These are phyloP conservation scores for Citrus unshiu DNA, from an alignment of 345 rosid genomes.

Conservation along the genomic window DNA sequence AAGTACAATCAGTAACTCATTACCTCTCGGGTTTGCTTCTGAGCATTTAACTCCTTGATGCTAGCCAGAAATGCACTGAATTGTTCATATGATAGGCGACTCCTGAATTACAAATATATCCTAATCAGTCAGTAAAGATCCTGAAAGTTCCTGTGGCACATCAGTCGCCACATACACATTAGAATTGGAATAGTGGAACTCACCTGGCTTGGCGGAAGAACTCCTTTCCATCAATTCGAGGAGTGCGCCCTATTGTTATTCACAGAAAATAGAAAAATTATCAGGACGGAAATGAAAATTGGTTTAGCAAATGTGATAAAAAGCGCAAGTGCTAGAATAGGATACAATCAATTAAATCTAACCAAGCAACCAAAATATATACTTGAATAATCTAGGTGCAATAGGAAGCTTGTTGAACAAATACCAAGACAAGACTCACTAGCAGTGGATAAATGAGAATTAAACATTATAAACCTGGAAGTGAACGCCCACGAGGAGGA, in stretches of 20 bases:
- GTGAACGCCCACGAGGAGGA: conserved; percentile 70
- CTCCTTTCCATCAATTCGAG: conserved; percentile 93
- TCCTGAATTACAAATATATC: conserved; percentile 41
- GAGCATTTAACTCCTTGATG: conserved; percentile 89
- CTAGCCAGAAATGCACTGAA: conserved; percentile 92
- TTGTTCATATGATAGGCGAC: conserved; percentile 84
- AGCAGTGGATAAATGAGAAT: background rate
- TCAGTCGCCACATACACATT: background rate
- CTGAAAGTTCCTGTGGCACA: background rate
- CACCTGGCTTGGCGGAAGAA: conserved; percentile 97
- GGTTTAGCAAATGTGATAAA: background rate
- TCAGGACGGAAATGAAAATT: conserved; percentile 7
- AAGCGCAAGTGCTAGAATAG: background rate
- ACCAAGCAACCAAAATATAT: background rate
- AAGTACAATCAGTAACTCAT: background rate
- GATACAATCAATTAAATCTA: background rate
- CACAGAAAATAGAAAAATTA: background rate
- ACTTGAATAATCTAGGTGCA: background rate
- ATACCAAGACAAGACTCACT: background rate
- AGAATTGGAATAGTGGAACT: conserved; percentile 7
- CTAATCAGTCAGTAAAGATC: conserved; percentile 2
- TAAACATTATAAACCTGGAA: conserved; percentile 50
- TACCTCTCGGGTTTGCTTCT: conserved; percentile 90
- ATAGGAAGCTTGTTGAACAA: background rate
- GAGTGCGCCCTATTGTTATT: conserved; percentile 41